phyloP scores from a whole-genome alignment of 2,329 filamentous ascomycete species.

The Sporothrix luriei region DNA sequence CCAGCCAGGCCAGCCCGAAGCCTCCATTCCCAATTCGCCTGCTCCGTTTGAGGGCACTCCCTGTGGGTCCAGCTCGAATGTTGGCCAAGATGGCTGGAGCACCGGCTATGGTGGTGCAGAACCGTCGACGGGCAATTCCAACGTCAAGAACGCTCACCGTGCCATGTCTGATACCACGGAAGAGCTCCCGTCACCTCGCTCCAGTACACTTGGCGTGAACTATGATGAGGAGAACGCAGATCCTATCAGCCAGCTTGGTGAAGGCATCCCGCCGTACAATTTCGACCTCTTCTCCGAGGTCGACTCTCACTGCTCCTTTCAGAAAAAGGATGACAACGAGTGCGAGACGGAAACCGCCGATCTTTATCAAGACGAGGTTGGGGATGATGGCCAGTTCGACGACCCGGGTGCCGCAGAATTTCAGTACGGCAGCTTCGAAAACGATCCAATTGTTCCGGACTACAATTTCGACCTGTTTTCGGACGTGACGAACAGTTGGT shows the following conservation, averaged over 20 bases:
- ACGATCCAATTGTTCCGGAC: constrained; percentile 24
- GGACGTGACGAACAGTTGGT: constrained; percentile 24
- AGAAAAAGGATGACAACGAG: not conserved
- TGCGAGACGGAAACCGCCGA: not conserved
- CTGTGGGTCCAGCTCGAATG: not conserved
- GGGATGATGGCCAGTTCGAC: not conserved
- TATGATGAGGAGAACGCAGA: not conserved
- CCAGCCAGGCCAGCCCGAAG: not conserved
- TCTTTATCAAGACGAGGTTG: not conserved
- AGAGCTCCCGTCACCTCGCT: not conserved
- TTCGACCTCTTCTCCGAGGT: constrained; percentile 30
- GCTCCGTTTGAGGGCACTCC: not conserved
- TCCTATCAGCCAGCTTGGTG: not conserved
- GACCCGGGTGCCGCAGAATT: not conserved
- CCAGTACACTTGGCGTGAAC: not conserved
- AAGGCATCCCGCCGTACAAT: constrained; percentile 31
- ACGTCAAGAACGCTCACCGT: not conserved
- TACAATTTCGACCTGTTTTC: constrained; percentile 34
- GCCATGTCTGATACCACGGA: not conserved
- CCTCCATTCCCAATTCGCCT: not conserved
- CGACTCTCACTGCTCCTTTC: not conserved
- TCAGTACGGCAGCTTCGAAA: not conserved
- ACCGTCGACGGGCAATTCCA: not conserved
- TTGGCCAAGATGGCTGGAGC: not conserved
- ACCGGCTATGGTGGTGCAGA: not conserved